Conservation (phyloP, 352 stramenopile genomes). For the Phytophthora boehmeriae region DNA sequence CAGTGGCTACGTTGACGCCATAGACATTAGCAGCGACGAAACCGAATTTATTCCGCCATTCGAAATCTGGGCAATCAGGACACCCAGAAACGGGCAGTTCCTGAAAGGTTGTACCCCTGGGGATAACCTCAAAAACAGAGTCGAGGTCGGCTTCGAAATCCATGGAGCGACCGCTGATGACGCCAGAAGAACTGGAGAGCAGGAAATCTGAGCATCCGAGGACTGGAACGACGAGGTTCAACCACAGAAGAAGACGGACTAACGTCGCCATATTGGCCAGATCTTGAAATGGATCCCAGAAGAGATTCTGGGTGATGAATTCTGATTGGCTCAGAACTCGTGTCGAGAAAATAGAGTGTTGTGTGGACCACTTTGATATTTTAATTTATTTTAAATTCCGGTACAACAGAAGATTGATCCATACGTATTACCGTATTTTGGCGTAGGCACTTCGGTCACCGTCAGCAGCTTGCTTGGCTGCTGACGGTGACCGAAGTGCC, state of each 20-base stretch:
- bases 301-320: not conserved
- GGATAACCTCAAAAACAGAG: conserved; percentile 54
- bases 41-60: conserved; percentile 46
- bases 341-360: too few relatives aligned
- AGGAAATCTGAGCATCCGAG: conserved; percentile 62
- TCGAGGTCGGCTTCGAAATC: conserved; percentile 59
- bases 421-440: too few relatives aligned
- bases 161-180: conserved; percentile 62
- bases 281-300: not conserved
- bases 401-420: too few relatives aligned
- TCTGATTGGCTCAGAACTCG: not conserved
- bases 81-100: conserved; percentile 45
- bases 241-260: not conserved
- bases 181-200: conserved; percentile 39
- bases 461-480: too few relatives aligned
- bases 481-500: too few relatives aligned
- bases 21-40: conserved; percentile 64
- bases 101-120: conserved; percentile 50
- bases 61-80: conserved; percentile 47
- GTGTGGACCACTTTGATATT: too few relatives aligned
- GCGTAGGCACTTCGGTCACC: too few relatives aligned
- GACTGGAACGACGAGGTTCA: not conserved
- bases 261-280: not conserved
- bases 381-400: too few relatives aligned
- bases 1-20: conserved; percentile 54